A percentile compares a stretch with the other conserved stretches of the same genome.
phyloP scores from a whole-genome alignment of 306 rosid species.

The Hippophae gyantsensis region DNA sequence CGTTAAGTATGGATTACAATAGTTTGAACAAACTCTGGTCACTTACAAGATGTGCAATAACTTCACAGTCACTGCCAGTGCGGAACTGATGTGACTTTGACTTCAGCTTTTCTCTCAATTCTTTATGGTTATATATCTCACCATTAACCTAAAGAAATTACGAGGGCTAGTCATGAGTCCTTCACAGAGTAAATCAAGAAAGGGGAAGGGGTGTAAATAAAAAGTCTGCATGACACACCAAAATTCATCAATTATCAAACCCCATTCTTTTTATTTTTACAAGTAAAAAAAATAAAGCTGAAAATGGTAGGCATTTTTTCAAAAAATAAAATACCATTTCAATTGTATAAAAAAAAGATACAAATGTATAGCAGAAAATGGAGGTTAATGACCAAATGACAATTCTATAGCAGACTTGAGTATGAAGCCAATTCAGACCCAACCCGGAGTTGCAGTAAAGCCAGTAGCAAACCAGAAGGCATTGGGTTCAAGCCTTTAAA shows the following conservation, averaged over 20 bases:
- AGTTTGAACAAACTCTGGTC: conserved; percentile 9
- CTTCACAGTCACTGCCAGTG: conserved; percentile 97
- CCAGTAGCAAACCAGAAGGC: neutral
- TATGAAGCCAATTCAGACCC: neutral
- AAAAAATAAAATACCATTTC: too few species aligned
- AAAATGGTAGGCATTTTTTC: too few species aligned
- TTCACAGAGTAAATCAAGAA: neutral
- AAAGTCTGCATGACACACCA: too few species aligned
- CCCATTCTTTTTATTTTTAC: too few species aligned
- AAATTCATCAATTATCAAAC: too few species aligned
- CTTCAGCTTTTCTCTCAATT: conserved; percentile 47
- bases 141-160: conserved; percentile 65
- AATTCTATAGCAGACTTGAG: neutral
- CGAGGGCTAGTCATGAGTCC: neutral
- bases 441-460: neutral
- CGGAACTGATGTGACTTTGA: conserved; percentile 68
- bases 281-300: too few species aligned
- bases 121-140: conserved; percentile 92
- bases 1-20: conserved; percentile 4
- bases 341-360: too few species aligned
- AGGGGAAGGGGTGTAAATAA: neutral
- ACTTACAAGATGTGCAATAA: conserved; percentile 96
- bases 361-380: neutral
- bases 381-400: neutral
- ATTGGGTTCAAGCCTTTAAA: neutral